A percentile compares a stretch with the other conserved stretches of the same genome.
Conservation (phyloP, 495 filamentous ascomycete species). For the Xylaria nigripes region DNA sequence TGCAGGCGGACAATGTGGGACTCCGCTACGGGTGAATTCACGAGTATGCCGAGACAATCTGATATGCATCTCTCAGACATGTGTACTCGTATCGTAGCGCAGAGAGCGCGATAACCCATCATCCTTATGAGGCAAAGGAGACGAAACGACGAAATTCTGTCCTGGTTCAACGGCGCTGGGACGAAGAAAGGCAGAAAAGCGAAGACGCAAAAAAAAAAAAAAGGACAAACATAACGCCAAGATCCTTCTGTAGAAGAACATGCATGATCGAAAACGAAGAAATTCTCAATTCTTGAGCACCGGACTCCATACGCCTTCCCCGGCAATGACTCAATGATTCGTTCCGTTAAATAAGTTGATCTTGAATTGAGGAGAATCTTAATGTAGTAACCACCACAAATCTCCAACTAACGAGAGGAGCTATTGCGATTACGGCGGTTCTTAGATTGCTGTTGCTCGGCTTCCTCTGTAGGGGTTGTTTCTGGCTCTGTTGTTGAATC, state of each 20-base stretch:
- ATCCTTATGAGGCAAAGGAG: not conserved
- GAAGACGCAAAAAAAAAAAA: not conserved
- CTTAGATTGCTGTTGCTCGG: not conserved
- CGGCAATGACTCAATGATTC: not conserved
- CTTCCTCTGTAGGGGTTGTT: not conserved
- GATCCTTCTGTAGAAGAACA: not conserved
- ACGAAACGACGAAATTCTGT: not conserved
- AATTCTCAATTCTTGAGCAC: not conserved
- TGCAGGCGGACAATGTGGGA: not conserved
- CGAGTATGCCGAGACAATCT: not conserved
- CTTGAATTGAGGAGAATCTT: not conserved
- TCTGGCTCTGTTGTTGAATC: not conserved
- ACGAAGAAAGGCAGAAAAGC: not conserved
- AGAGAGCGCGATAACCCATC: not conserved
- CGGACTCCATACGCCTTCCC: too few species aligned
- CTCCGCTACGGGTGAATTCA: not conserved
- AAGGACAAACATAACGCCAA: not conserved
- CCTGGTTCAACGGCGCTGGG: not conserved
- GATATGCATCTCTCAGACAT: not conserved
- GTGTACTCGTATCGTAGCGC: not conserved
- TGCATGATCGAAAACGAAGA: not conserved
- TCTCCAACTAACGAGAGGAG: constrained; percentile 1
- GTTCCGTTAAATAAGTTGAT: not conserved
- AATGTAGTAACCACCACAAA: not conserved
- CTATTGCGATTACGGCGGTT: constrained; percentile 3